Conservation (phyloP, 805 yeast species). For the Spathaspora boniae region DNA sequence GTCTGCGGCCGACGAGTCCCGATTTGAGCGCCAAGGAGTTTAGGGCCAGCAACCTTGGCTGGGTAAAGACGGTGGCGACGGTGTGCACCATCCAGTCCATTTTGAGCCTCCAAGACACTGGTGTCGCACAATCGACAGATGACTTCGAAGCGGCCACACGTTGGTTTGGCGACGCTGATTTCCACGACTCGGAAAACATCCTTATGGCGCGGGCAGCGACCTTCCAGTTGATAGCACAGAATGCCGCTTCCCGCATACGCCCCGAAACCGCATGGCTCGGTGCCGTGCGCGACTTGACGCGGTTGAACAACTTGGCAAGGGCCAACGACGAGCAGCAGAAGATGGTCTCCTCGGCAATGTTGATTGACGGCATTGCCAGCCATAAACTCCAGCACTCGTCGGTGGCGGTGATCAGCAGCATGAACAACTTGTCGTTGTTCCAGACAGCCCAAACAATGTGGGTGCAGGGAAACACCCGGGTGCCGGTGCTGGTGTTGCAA, state of each 20-base stretch:
- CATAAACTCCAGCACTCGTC: constrained; percentile 15
- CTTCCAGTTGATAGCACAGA: constrained; percentile 25
- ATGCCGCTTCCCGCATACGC: constrained; percentile 1
- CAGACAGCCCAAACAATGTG: constrained; percentile 64
- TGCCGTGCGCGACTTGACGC: constrained; percentile 34
- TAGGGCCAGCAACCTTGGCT: constrained; percentile 11
- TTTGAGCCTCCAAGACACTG: neutral
- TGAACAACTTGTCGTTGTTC: constrained; percentile 28
- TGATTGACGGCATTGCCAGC: constrained; percentile 39
- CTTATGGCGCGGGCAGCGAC: constrained; percentile 40
- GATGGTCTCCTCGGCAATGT: constrained; percentile 46
- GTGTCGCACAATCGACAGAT: constrained; percentile 4
- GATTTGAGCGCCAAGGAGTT: constrained; percentile 15
- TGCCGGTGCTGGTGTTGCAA: constrained; percentile 56
- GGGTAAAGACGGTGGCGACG: constrained; percentile 27
- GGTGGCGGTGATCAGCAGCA: constrained; percentile 7
- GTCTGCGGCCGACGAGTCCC: constrained; percentile 9
- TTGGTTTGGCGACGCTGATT: constrained; percentile 39
- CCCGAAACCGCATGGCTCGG: constrained; percentile 18
- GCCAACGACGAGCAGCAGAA: constrained; percentile 40
- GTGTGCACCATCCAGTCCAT: constrained; percentile 17
- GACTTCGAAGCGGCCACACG: constrained; percentile 15
- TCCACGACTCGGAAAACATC: constrained; percentile 39
- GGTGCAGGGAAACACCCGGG: constrained; percentile 47
- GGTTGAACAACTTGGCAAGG: constrained; percentile 43